phyloP scores from a whole-genome alignment of 2,329 filamentous ascomycete species.

The Colletotrichum sp. region DNA sequence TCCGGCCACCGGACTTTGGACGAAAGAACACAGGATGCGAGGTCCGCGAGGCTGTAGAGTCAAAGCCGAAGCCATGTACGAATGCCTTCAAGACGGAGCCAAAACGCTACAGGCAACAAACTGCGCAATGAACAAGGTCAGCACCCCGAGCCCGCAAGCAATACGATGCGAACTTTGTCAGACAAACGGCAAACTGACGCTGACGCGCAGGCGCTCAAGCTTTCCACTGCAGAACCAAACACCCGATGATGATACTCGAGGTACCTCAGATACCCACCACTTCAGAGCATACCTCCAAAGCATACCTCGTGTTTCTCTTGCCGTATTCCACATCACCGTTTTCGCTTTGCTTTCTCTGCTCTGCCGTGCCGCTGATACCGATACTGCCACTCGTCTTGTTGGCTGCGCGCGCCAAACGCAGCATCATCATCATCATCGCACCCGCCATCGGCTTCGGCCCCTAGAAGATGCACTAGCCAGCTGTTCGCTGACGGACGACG shows the following conservation, averaged over 20 bases:
- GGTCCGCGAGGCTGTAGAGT: not conserved
- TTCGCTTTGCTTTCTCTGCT: not conserved
- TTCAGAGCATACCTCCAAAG: not conserved
- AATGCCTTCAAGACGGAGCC: not conserved
- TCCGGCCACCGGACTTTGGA: constrained; percentile 15
- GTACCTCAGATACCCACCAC: not conserved
- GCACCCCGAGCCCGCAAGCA: not conserved
- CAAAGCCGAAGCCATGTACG: not conserved
- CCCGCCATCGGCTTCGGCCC: not conserved
- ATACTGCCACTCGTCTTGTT: not conserved
- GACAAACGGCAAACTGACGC: not conserved
- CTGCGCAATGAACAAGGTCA: not conserved
- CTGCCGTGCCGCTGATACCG: not conserved
- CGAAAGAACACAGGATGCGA: not conserved
- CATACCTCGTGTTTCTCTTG: not conserved
- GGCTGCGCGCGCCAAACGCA: not conserved
- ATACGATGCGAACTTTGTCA: constrained; percentile 4
- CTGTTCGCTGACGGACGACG: constrained; percentile 2
- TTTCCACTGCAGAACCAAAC: not conserved
- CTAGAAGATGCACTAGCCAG: constrained; percentile 10
- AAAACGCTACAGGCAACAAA: not conserved
- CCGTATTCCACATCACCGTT: not conserved
- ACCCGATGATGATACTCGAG: not conserved
- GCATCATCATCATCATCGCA: not conserved
- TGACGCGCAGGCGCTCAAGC: constrained; percentile 1